Conservation (phyloP, 176 grass and related monocot species). For the Typha latifolia region DNA sequence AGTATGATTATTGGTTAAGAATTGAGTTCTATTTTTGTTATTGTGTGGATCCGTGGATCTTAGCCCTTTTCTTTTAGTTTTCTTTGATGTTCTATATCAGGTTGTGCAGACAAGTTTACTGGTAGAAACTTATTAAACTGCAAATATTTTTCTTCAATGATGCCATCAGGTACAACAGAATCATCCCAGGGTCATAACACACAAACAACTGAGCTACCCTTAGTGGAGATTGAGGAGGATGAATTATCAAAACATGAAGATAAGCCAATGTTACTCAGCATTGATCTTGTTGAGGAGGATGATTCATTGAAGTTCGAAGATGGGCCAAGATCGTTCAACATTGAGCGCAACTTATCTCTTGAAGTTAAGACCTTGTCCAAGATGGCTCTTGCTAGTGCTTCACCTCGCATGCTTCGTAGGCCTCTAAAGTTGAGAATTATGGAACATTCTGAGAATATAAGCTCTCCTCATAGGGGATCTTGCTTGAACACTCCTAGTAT, state of each 20-base stretch:
- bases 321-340: slow-evolving; percentile 27
- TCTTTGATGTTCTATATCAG: background rate
- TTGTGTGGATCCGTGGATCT: background rate
- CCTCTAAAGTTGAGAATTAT: slow-evolving; percentile 28
- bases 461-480: slow-evolving; percentile 5
- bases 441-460: slow-evolving; percentile 11
- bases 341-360: slow-evolving; percentile 55
- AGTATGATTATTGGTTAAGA: background rate
- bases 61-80: background rate
- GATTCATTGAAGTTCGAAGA: slow-evolving; percentile 39
- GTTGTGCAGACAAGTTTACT: background rate
- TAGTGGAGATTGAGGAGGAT: background rate
- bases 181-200: background rate
- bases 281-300: slow-evolving; percentile 17
- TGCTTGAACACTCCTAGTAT: slow-evolving; percentile 20
- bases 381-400: slow-evolving; percentile 12
- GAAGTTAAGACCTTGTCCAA: slow-evolving; percentile 30
- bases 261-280: slow-evolving; percentile 26
- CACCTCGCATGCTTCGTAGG: slow-evolving; percentile 12
- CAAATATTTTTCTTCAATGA: background rate
- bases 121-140: background rate
- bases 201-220: background rate
- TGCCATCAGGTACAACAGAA: background rate
- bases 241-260: slow-evolving; percentile 40
- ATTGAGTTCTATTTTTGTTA: background rate